Base-by-base conservation (phyloP, 129 eudicot species). In the Flaveria sonorensis region DNA sequence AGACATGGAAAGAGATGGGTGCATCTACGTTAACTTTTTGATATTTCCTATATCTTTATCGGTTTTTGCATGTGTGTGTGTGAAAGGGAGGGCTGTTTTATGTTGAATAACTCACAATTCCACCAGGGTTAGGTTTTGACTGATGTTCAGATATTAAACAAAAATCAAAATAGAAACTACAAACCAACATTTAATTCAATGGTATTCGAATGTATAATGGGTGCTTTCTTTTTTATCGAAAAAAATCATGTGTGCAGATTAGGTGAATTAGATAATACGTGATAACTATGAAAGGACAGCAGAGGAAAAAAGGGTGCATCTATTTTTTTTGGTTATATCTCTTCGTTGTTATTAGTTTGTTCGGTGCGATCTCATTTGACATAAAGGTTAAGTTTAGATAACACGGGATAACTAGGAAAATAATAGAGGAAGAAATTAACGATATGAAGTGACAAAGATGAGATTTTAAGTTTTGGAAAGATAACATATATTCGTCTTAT, bases 1-100 rank as follows among this genome's bases (percentile, higher is more conserved):
- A 45, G 52, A 76, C 65, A 48, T 36, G 66, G 53, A 65, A 48
- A 66, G 50, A 48, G 67, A 76, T 66, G 79, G 73, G n/a, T 53
- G 26, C 50, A 45, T 45, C 13, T 10, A 43, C n/a, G 48, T 20
- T 75, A 15, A 20, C 69, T 19, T 48, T 65, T 65, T 40, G 24
- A 65, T 19, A 36, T 73, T 73, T 55, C 46, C 40, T 56, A 55
- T 50, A 64, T 39, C 36, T 30, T 30, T 30, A 21, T 40, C 23
- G 30, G 15, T 21, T 21, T 14, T 45, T 45, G 40, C 40, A 8
- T 45, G 6, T 76, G 43, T 52, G 81, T 36, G 55, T 68, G 63
- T 55, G 73, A 39, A 73, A 57, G 43, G 55, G 16, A 14, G 7
- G 52, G 30, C 42, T 23, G 56, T 14, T 73, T 73, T 39, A 39